These are phyloP conservation scores for Kazachstania kunashirensis DNA, from an alignment of 805 yeast species.

Conservation along the genomic window DNA sequence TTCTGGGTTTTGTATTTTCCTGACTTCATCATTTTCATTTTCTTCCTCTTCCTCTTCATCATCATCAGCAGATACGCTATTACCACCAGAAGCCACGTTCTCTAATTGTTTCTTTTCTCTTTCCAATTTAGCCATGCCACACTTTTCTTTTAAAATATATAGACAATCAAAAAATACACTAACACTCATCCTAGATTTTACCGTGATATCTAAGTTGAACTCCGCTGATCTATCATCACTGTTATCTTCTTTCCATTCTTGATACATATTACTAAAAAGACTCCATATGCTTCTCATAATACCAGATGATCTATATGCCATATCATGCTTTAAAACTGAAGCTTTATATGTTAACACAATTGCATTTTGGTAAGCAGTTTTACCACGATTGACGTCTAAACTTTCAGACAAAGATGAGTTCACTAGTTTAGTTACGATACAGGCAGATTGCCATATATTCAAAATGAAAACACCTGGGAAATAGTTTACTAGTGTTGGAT, in stretches of 20 bases:
- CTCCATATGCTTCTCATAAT: conserved; percentile 94
- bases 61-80: conserved; percentile 22
- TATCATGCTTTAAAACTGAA: conserved; percentile 81
- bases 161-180: conserved; percentile 87
- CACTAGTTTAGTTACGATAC: conserved; percentile 66
- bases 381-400: conserved; percentile 64
- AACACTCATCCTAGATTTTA: conserved; percentile 82
- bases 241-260: conserved; percentile 33
- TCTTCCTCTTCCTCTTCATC: conserved; percentile 30
- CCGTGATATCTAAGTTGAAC: conserved; percentile 39
- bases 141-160: conserved; percentile 74
- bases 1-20: conserved; percentile 54
- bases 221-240: conserved; percentile 8
- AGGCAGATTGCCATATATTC: conserved; percentile 86
- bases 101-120: conserved; percentile 18
- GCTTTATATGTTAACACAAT: conserved; percentile 64
- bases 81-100: not conserved
- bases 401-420: conserved; percentile 64
- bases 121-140: conserved; percentile 68
- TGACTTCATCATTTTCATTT: conserved; percentile 26
- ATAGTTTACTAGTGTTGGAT: conserved; percentile 57
- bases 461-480: conserved; percentile 77
- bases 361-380: conserved; percentile 56
- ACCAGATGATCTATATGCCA: conserved; percentile 87
- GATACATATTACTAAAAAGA: conserved; percentile 58